Evolutionary conservation across 2,329 filamentous ascomycete genomes (phyloP).

Genomic region (Colletotrichum sp.): DNA sequence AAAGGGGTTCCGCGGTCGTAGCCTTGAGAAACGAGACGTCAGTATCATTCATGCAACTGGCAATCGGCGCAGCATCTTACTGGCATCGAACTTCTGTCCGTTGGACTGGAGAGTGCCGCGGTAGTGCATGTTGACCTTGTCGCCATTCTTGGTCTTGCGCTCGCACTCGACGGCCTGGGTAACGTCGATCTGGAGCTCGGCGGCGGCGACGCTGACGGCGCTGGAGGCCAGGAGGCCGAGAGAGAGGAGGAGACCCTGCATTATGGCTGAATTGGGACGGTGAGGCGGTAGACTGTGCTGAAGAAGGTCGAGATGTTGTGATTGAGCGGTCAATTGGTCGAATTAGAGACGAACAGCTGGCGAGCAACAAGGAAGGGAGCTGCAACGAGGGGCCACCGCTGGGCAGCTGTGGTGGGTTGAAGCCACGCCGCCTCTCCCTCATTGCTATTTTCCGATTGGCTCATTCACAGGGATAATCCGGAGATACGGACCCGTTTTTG

Average conservation of each 20-base stretch:
- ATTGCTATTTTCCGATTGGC: constrained; percentile 6
- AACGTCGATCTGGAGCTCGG: constrained; percentile 79
- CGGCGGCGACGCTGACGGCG: constrained; percentile 56
- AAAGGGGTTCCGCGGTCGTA: constrained; percentile 82
- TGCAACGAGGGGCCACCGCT: constrained; percentile 1
- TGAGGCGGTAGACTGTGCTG: not conserved
- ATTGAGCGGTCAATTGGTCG: not conserved
- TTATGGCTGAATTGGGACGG: constrained; percentile 33
- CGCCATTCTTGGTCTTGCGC: constrained; percentile 77
- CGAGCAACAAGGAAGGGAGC: constrained; percentile 6
- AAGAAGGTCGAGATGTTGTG: not conserved
- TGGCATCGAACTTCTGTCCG: constrained; percentile 84
- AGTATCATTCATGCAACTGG: not conserved
- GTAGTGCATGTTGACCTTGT: constrained; percentile 88
- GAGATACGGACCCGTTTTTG: not conserved
- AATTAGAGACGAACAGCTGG: constrained; percentile 3
- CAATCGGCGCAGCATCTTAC: constrained; percentile 32
- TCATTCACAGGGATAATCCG: not conserved
- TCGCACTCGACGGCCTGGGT: constrained; percentile 77
- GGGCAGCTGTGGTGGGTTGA: not conserved
- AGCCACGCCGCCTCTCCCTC: constrained; percentile 12
- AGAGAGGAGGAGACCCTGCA: constrained; percentile 54
- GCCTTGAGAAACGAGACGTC: constrained; percentile 37
- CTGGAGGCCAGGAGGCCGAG: constrained; percentile 57
- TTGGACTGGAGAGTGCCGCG: constrained; percentile 76